Conservation (phyloP, 176 grass and related monocot species). For the Poa annua region DNA sequence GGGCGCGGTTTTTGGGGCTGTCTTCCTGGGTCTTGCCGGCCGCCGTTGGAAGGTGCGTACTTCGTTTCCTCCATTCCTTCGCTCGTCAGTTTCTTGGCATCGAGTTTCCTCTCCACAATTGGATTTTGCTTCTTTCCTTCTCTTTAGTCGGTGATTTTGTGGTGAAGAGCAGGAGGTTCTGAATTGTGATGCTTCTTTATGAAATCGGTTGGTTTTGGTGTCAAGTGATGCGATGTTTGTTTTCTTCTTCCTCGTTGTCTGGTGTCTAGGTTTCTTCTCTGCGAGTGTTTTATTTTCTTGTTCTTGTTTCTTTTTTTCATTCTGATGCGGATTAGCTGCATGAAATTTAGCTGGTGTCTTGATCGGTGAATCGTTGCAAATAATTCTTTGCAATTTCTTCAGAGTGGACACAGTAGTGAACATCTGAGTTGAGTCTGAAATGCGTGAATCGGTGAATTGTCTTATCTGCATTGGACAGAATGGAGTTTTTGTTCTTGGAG, state of each 20-base stretch:
- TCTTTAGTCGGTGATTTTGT: background rate
- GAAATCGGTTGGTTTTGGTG: background rate
- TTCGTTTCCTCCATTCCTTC: background rate
- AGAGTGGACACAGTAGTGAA: background rate
- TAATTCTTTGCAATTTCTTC: background rate
- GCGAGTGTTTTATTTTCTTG: background rate
- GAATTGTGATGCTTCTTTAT: conserved; percentile 15
- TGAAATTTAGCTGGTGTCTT: background rate
- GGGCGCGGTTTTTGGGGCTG: conserved; percentile 23
- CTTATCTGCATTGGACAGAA: background rate
- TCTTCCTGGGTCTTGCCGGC: conserved; percentile 37
- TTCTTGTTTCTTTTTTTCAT: background rate
- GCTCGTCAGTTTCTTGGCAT: background rate
- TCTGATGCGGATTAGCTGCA: background rate
- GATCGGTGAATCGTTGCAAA: background rate
- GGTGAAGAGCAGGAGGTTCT: background rate
- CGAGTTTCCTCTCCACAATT: background rate
- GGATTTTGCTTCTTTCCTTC: background rate
- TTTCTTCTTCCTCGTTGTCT: background rate
- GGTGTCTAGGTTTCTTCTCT: background rate
- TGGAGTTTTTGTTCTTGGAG: conserved; percentile 31
- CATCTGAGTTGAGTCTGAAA: conserved; percentile 12
- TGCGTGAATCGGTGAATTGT: background rate
- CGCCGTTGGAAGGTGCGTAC: conserved; percentile 29
- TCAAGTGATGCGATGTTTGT: background rate